Evolutionary conservation across 768 basidiomycete species (phyloP), one percentile per base, ranked within the genome.

Genomic region (Pleurotus eryngii): DNA sequence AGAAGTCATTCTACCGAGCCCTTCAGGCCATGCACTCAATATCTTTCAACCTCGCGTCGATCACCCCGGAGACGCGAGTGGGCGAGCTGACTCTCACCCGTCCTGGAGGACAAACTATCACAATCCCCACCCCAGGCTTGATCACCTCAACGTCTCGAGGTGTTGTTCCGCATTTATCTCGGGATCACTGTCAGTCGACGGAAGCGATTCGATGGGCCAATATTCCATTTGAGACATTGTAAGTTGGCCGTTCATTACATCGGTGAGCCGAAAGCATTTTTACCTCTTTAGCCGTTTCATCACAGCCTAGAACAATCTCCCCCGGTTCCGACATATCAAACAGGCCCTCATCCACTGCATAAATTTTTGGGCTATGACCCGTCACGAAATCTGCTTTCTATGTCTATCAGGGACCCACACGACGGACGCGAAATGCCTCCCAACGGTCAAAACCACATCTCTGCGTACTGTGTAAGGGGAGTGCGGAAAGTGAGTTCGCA

Each of bases 151-250:
- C 90, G 3, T 87, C 87, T 43, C 83, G 91, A 12, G 91, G 91
- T 0, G 75, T 86, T 24, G 75, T 93, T 0, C 86, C 87, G 0
- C 91, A 93, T 68, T 72, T 92, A 4, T 85, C 88, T 5, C 72
- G 81, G 45, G 89, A 90, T 63, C 82, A 89, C 56, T 69, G 78
- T 20, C 63, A 64, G 17, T 60, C 62, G 26, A 81, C 81, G 1
- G 62, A 70, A 7, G 76, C 82, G 1, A 79, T 90, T 30, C 76
- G 68, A 57, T 89, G 87, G 81, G 69, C 89, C 0, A 79, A 88
- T 59, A 72, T 92, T 0, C 84, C 90, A 0, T 92, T 92, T 64
- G 91, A 93, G 70, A 80, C 85, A 17, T 93, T 92, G 91, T 92
- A 70, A 81, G 86, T 78, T 45, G 22, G n/a, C 8, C 11, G 3